Base-by-base conservation (phyloP, 352 stramenopile genomes). In the Globisporangium takayamanum region DNA sequence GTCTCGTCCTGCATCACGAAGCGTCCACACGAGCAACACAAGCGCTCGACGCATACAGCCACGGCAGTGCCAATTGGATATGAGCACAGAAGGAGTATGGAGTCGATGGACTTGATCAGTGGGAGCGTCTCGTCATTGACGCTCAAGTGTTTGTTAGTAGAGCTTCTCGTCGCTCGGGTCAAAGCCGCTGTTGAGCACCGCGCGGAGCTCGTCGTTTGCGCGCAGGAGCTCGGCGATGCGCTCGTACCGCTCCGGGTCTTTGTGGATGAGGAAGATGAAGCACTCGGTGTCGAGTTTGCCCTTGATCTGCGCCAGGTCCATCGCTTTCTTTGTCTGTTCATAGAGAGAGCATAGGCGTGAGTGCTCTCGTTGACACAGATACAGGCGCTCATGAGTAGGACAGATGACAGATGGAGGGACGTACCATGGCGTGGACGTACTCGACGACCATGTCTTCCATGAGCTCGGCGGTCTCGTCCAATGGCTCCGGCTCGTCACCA, bases 221-320 rank as follows among this genome's bases (percentile, higher is more conserved):
- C 77, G 81, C 54, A 94, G 62, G 25, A 95, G 63, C 63, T 95
- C 81, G 12, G 84, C 80, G 56, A 92, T 87, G 51, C 86, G 82
- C 50, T 90, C 80, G 63, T 92, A 90, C 11, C 71, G 78, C 66
- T 94, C 83, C 1, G 80, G 72, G 60, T 95, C 77, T 55, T 95
- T 95, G 51, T 82, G 86, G 61, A 95, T 87, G n/a, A 90, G 68
- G 52, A 95, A 94, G 52, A 91, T 91, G 63, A 95, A 92, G 68
- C 86, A 95, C 66, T 95, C 86, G 28, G 82, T 88, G 60, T 95
- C 86, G 26, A 95, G 63, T 49, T 94, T 93, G 50, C 84, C 86
- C 63, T 92, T 91, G 66, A 92, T 70, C n/a, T 73, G 61, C 41
- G 86, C 72, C 46, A 95, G 55, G 33, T 92, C 82, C 76, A 94